Evolutionary conservation across 1,139 yeast genomes (phyloP), one percentile per base, ranked within the genome.

Genomic region (Magnusiomyces starmeri): DNA sequence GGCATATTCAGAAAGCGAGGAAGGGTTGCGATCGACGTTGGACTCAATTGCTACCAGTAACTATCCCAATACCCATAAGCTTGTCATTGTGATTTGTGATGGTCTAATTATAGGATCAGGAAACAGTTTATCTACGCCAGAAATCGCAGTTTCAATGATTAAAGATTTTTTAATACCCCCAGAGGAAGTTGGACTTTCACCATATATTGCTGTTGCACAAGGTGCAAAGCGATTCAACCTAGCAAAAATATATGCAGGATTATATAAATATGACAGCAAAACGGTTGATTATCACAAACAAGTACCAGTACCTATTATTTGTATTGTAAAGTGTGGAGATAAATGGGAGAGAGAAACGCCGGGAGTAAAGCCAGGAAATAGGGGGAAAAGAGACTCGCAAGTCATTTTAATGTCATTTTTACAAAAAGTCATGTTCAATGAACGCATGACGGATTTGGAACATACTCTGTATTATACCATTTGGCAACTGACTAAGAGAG

Each of bases 91-190:
- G 2, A 57, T 67, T 21, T 67, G 71, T 51, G 71, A 67, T 51
- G 71, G 71, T 8, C 53, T 62, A 46, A 66, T 66, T 21, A 60
- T 61, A 1, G 67, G 68, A 3, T 53, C 61, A 1, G 66, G 63
- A 2, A 62, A 60, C 32, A 54, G 48, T 44, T 59, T 59, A 40
- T 58, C 65, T 24, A 66, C 71, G 1, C 64, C 66, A 2, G 67
- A 67, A 20, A 64, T 63, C 46, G 69, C 65, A 2, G 59, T 67
- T 22, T 64, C 65, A 18, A 62, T 67, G 87, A 85, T 89, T 87
- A 78, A 83, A 9, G 94, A 86, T 43, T 56, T 60, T 18, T 60
- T 61, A 3, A 62, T 62, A 27, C 59, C 63, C 9, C 62, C 61
- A 7, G 62, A 61, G 14, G 53, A 56, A 14, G 60, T 57, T n/a